phyloP scores from a whole-genome alignment of 163 green algal species.

The Scenedesmus sp. region DNA sequence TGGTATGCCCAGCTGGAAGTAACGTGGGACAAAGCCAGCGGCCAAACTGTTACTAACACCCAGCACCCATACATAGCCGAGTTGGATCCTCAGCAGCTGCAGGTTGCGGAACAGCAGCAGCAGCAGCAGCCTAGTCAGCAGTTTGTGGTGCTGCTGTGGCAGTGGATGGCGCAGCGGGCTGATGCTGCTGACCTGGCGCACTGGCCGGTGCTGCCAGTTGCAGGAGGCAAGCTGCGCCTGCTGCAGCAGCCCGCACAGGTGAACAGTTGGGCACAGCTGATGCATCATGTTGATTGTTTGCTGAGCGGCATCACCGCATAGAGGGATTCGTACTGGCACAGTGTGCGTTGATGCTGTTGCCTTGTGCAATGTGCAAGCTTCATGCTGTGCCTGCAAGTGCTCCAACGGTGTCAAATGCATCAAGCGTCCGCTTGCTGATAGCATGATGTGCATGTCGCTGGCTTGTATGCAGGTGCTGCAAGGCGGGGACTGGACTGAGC shows the following conservation, averaged over 20 bases:
- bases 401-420: background rate
- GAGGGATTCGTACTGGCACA: too few species aligned
- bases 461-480: constrained; percentile 61
- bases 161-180: constrained; percentile 56
- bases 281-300: background rate
- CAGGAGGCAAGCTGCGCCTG: constrained; percentile 56
- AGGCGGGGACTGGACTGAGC: constrained; percentile 73
- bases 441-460: background rate
- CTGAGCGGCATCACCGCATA: background rate
- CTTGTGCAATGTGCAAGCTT: background rate
- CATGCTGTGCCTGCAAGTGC: background rate
- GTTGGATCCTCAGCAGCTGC: constrained; percentile 4
- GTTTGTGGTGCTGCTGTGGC: constrained; percentile 68
- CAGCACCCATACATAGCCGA: background rate
- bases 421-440: too few species aligned
- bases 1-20: constrained; percentile 56
- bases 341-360: background rate
- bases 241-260: constrained; percentile 50
- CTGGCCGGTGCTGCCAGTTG: constrained; percentile 77
- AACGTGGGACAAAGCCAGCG: constrained; percentile 40
- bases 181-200: constrained; percentile 44
- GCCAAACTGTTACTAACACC: background rate
- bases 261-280: background rate
- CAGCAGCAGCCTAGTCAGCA: constrained; percentile 35
- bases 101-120: constrained; percentile 44